A percentile compares a stretch with the other conserved stretches of the same genome.
Evolutionary conservation across 192 early-diverging fungal species (phyloP).

Genomic region (Coemansia sp.): DNA sequence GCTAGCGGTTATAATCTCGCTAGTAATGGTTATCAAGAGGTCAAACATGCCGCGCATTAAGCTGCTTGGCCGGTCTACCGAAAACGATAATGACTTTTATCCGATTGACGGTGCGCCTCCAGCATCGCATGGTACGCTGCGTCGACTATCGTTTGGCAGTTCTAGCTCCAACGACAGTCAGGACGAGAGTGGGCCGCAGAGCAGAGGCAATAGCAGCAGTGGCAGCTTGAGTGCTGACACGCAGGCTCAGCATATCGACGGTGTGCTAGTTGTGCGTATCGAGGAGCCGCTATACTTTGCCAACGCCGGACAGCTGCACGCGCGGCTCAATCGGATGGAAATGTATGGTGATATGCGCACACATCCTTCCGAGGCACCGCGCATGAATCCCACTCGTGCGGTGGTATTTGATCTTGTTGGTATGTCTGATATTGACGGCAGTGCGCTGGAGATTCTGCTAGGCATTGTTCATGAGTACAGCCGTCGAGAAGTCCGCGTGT

Average conservation of each 20-base stretch:
- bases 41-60: conserved; percentile 83
- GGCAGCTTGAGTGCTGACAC: conserved; percentile 15
- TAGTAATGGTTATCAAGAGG: conserved; percentile 72
- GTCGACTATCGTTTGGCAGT: conserved; percentile 22
- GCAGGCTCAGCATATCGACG: conserved; percentile 74
- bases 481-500: conserved; percentile 77
- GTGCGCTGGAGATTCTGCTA: conserved; percentile 82
- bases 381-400: conserved; percentile 67
- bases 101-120: conserved; percentile 33
- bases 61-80: conserved; percentile 65
- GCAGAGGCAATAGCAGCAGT: neutral
- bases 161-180: conserved; percentile 12
- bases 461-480: conserved; percentile 90
- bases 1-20: conserved; percentile 81
- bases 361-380: conserved; percentile 91
- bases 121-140: neutral
- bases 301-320: conserved; percentile 95
- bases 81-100: conserved; percentile 68
- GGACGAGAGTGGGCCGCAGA: conserved; percentile 12
- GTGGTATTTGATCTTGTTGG: conserved; percentile 92
- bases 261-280: conserved; percentile 82
- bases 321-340: conserved; percentile 89
- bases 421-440: conserved; percentile 89
- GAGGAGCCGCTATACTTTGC: conserved; percentile 97
- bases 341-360: conserved; percentile 91